Conservation (phyloP, 1,284 basidiomycete genomes). For the Agroathelia rolfsii region DNA sequence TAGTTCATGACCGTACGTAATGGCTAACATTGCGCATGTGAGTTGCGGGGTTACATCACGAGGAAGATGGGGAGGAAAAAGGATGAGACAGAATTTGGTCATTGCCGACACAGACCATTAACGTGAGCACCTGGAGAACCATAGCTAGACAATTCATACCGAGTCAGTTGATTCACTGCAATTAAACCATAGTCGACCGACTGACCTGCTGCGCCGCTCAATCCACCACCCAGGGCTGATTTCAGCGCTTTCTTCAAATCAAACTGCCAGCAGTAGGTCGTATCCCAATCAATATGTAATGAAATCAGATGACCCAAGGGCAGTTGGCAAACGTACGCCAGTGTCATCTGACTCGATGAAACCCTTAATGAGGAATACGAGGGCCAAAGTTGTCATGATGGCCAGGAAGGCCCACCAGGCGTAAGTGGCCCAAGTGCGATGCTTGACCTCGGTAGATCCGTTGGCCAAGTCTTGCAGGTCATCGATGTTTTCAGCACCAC, state of each 20-base stretch:
- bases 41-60: no score
- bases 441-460: no score
- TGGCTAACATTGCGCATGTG: conserved; percentile 31
- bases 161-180: background rate
- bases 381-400: conserved; percentile 24
- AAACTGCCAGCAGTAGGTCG: conserved; percentile 37
- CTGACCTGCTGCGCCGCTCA: conserved; percentile 74
- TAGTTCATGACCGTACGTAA: conserved; percentile 88
- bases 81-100: no score
- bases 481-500: no score
- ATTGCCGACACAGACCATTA: conserved; percentile 77
- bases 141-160: conserved; percentile 44
- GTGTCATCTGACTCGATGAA: conserved; percentile 60
- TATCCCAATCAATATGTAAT: background rate
- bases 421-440: no score
- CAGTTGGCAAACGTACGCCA: conserved; percentile 34
- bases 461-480: no score
- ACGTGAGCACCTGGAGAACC: conserved; percentile 78
- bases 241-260: conserved; percentile 67
- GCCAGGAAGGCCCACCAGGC: conserved; percentile 22
- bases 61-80: conserved; percentile 8
- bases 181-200: conserved; percentile 1
- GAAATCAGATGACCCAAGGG: conserved; percentile 1
- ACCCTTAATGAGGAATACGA: conserved; percentile 45
- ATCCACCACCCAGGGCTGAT: conserved; percentile 74